phyloP scores from a whole-genome alignment of 441 rosid species.

The Hura crepitans region DNA sequence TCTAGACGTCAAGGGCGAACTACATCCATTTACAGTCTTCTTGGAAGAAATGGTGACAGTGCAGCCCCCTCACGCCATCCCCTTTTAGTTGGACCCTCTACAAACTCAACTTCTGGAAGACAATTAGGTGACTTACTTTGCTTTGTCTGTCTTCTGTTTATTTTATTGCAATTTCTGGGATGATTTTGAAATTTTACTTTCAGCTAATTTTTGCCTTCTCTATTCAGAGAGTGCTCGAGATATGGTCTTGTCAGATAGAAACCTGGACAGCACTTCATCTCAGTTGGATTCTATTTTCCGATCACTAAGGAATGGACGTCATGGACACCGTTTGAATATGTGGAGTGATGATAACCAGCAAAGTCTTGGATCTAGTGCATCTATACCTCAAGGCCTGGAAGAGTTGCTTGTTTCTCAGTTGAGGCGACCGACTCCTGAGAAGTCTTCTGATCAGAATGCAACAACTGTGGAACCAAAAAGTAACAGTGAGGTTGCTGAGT shows the following conservation, averaged over 20 bases:
- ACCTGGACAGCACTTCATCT: slow-evolving; percentile 45
- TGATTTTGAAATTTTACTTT: not conserved
- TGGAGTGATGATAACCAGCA: slow-evolving; percentile 94
- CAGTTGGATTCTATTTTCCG: slow-evolving; percentile 84
- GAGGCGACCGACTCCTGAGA: slow-evolving; percentile 64
- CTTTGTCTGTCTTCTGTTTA: not conserved
- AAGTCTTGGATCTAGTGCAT: slow-evolving; percentile 67
- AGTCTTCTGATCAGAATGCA: slow-evolving; percentile 54
- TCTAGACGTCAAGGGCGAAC: slow-evolving; percentile 96
- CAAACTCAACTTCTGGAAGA: slow-evolving; percentile 42
- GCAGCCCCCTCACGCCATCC: slow-evolving; percentile 80
- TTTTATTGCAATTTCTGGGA: not conserved
- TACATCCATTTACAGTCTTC: slow-evolving; percentile 90
- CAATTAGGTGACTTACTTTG: slow-evolving; percentile 52
- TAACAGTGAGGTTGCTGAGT: slow-evolving; percentile 41
- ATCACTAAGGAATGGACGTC: slow-evolving; percentile 87
- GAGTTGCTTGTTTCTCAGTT: slow-evolving; percentile 89
- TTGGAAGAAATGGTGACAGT: slow-evolving; percentile 74
- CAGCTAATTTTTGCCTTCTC: slow-evolving; percentile 9
- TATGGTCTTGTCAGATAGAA: slow-evolving; percentile 51
- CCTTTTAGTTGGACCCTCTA: slow-evolving; percentile 65
- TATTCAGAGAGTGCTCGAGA: slow-evolving; percentile 52
- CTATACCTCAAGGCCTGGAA: slow-evolving; percentile 91
- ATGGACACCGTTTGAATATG: slow-evolving; percentile 82
- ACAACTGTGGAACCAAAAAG: slow-evolving; percentile 47